Evolutionary conservation across 2,329 filamentous ascomycete species (phyloP).

Genomic region (Microsporum ferrugineum): DNA sequence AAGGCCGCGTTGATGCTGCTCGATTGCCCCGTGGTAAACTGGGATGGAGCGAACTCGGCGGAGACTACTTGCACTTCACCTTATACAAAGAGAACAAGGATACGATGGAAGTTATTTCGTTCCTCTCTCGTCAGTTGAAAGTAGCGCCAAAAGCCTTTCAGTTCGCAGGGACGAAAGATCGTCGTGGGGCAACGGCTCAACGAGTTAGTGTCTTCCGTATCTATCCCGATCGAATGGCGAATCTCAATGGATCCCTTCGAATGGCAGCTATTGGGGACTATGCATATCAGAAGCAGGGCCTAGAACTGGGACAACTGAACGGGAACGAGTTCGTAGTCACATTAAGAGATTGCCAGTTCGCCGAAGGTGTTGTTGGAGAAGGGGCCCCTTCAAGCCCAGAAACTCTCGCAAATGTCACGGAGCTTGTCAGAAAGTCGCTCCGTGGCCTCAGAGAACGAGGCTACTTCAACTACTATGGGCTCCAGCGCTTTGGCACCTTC

Average conservation of each 20-base stretch:
- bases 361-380: conserved; percentile 23
- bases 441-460: conserved; percentile 59
- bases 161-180: conserved; percentile 86
- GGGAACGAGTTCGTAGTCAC: conserved; percentile 94
- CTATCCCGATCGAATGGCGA: conserved; percentile 51
- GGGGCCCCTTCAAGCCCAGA: conserved; percentile 31
- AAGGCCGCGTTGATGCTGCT: conserved; percentile 15
- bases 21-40: conserved; percentile 33
- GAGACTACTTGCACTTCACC: conserved; percentile 78
- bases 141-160: conserved; percentile 56
- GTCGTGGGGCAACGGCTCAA: conserved; percentile 75
- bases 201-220: conserved; percentile 58
- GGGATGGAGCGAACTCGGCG: conserved; percentile 56
- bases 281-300: conserved; percentile 56
- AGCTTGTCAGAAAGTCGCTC: conserved; percentile 46
- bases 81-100: conserved; percentile 96
- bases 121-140: conserved; percentile 62
- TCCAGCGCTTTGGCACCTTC: conserved; percentile 93
- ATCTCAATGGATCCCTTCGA: conserved; percentile 50
- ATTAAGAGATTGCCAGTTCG: conserved; percentile 68
- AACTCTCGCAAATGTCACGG: conserved; percentile 31
- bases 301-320: conserved; percentile 70
- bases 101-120: conserved; percentile 80
- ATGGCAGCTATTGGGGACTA: conserved; percentile 65
- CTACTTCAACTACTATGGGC: conserved; percentile 95